phyloP scores from a whole-genome alignment of 208 protist species.

The Trypanosomatidae sp. region DNA sequence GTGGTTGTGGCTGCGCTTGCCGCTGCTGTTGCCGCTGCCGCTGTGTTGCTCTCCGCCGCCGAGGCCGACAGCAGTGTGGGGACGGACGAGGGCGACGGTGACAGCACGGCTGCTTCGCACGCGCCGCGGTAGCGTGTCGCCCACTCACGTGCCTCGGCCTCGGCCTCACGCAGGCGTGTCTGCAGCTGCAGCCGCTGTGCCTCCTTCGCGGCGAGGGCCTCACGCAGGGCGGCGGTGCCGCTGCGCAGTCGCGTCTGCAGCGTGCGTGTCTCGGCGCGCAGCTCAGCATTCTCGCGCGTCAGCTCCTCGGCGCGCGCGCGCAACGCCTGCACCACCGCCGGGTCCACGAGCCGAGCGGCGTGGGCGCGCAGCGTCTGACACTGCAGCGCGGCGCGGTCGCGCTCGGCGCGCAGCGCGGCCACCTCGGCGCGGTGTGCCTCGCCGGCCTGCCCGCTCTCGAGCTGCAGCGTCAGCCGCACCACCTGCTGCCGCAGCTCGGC shows the following conservation, averaged over 20 bases:
- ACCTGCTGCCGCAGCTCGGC: conserved; percentile 59
- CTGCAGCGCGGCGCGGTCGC: conserved; percentile 21
- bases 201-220: conserved; percentile 39
- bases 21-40: no score
- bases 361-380: conserved; percentile 25
- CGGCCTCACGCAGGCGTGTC: no score
- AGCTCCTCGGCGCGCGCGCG: conserved; percentile 23
- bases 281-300: conserved; percentile 20
- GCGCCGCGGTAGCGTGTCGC: conserved; percentile 11
- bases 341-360: conserved; percentile 16
- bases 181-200: conserved; percentile 21
- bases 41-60: no score
- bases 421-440: conserved; percentile 49
- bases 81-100: background rate
- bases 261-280: conserved; percentile 27
- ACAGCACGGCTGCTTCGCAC: background rate
- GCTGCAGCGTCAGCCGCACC: conserved; percentile 60
- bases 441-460: conserved; percentile 49
- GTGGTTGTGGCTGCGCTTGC: no score
- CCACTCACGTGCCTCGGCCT: conserved; percentile 21
- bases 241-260: conserved; percentile 36
- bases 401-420: conserved; percentile 14
- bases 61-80: no score
- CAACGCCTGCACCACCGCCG: conserved; percentile 20
- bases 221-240: conserved; percentile 30